phyloP scores from a whole-genome alignment of 2,329 filamentous ascomycete species.

The Alternaria viburni region DNA sequence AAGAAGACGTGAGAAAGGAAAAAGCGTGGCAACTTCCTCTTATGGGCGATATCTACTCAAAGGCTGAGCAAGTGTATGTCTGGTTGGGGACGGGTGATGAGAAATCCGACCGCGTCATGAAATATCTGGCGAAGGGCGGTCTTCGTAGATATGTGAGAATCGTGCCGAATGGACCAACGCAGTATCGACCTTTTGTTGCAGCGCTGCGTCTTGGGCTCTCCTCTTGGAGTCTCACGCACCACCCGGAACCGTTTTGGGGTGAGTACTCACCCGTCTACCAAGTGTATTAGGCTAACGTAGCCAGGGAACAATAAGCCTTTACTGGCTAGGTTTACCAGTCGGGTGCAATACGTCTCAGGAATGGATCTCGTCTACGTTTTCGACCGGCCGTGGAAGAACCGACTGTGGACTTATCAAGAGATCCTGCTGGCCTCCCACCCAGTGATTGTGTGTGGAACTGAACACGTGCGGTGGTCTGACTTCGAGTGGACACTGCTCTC shows the following conservation, averaged over 20 bases:
- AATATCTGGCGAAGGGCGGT: background rate
- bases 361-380: background rate
- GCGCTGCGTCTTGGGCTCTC: background rate
- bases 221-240: background rate
- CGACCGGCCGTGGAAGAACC: background rate
- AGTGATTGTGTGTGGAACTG: background rate
- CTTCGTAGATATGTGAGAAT: background rate
- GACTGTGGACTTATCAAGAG: background rate
- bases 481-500: background rate
- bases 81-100: background rate
- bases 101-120: background rate
- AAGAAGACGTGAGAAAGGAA: background rate
- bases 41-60: background rate
- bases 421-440: background rate
- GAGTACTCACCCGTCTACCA: rapidly evolving
- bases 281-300: background rate
- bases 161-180: background rate
- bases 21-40: background rate
- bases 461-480: background rate
- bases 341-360: background rate
- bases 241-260: background rate
- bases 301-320: background rate
- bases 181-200: background rate
- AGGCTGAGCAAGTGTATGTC: background rate
- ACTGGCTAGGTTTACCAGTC: background rate